Evolutionary conservation across 2,329 filamentous ascomycete species (phyloP).

Genomic region (Leptographium galeiforme): DNA sequence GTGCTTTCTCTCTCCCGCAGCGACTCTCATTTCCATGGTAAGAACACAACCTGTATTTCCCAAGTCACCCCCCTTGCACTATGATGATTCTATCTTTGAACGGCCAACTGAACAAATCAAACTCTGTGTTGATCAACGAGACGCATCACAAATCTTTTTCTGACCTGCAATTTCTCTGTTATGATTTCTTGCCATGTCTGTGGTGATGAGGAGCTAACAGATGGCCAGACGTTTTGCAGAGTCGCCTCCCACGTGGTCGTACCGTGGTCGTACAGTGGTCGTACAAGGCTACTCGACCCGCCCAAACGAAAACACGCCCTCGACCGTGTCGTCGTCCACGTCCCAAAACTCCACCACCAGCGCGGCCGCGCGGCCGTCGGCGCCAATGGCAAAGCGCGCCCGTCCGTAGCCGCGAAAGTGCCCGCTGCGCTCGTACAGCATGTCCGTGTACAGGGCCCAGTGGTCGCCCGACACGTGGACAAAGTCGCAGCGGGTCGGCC

Average conservation of each 20-base stretch:
- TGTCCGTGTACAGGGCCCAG: slow-evolving; percentile 19
- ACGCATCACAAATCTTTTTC: slow-evolving; percentile 31
- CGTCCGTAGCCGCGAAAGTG: slow-evolving; percentile 16
- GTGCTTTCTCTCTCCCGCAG: too few relatives aligned
- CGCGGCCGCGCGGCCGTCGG: slow-evolving; percentile 15
- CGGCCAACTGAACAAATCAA: slow-evolving; percentile 48
- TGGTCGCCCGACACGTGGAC: slow-evolving; percentile 23
- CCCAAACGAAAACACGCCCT: slow-evolving; percentile 19
- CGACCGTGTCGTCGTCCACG: slow-evolving; percentile 9
- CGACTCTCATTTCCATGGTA: neutral
- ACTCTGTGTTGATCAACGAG: slow-evolving; percentile 36
- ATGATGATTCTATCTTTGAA: slow-evolving; percentile 49
- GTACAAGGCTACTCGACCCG: slow-evolving; percentile 12
- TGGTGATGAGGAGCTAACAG: neutral
- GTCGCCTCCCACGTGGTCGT: too few relatives aligned
- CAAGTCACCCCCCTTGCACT: neutral
- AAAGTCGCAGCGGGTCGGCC: slow-evolving; percentile 19
- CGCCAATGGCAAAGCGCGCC: slow-evolving; percentile 19
- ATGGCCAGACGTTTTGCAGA: neutral
- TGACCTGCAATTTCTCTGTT: slow-evolving; percentile 29
- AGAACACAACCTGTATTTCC: neutral
- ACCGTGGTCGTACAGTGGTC: too few relatives aligned
- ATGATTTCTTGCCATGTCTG: neutral
- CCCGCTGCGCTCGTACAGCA: slow-evolving; percentile 14
- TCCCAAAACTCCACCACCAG: slow-evolving; percentile 18